These are phyloP conservation scores for Dactylellina leptospora DNA, from an alignment of 2,329 filamentous ascomycete species.

Conservation along the genomic window DNA sequence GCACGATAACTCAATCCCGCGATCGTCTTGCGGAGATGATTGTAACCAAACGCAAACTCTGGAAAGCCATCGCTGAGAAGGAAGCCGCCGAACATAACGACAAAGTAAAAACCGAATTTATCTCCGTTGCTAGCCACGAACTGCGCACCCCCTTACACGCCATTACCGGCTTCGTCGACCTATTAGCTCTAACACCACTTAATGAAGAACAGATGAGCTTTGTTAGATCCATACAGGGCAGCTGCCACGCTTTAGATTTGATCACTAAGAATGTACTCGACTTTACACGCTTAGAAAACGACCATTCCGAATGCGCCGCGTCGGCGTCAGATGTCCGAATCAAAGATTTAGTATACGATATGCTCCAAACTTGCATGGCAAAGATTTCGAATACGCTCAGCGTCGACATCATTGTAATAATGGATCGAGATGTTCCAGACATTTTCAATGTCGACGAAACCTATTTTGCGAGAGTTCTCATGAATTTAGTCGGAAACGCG, in stretches of 20 bases:
- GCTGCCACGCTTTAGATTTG: conserved; percentile 66
- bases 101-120: conserved; percentile 68
- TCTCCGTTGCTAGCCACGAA: conserved; percentile 71
- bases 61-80: conserved; percentile 51
- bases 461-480: conserved; percentile 64
- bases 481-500: conserved; percentile 72
- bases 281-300: conserved; percentile 57
- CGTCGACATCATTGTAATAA: conserved; percentile 46
- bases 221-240: conserved; percentile 65
- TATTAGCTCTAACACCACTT: conserved; percentile 66
- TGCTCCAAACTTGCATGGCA: conserved; percentile 50
- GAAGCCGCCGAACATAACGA: conserved; percentile 57
- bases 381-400: conserved; percentile 48
- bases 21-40: conserved; percentile 50
- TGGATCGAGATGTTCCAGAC: conserved; percentile 40
- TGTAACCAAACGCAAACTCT: conserved; percentile 49
- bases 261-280: conserved; percentile 66
- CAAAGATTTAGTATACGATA: conserved; percentile 48
- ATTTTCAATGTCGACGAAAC: conserved; percentile 49
- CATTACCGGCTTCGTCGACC: conserved; percentile 67
- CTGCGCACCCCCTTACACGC: conserved; percentile 71
- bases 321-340: conserved; percentile 38
- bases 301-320: conserved; percentile 43
- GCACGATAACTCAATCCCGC: conserved; percentile 50
- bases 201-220: conserved; percentile 64